Evolutionary conservation across 1,139 yeast genomes (phyloP).

Genomic region (Protomyces inouyei): DNA sequence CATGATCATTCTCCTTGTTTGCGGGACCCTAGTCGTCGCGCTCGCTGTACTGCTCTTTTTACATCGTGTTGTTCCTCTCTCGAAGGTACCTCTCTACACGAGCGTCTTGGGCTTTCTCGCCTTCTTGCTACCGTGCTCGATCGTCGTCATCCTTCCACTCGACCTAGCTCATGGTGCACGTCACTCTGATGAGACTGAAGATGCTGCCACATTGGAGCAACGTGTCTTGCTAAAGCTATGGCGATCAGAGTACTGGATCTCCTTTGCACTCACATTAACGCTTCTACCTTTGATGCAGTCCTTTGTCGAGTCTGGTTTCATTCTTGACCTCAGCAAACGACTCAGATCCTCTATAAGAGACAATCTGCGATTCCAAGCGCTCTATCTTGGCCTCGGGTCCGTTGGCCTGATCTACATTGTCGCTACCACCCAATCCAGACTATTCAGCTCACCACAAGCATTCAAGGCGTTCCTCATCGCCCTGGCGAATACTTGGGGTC

Average conservation of each 20-base stretch:
- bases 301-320: conserved; percentile 66
- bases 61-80: conserved; percentile 1
- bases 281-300: conserved; percentile 67
- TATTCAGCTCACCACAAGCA: conserved; percentile 37
- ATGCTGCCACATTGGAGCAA: conserved; percentile 46
- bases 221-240: conserved; percentile 54
- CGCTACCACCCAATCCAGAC: conserved; percentile 56
- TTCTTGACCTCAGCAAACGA: conserved; percentile 44
- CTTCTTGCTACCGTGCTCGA: conserved; percentile 53
- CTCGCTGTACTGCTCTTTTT: conserved; percentile 5
- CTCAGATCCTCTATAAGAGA: conserved; percentile 55
- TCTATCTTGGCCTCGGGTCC: conserved; percentile 52
- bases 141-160: conserved; percentile 53
- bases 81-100: conserved; percentile 40
- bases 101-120: conserved; percentile 46
- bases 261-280: conserved; percentile 70
- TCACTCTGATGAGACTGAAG: conserved; percentile 31
- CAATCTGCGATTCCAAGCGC: conserved; percentile 58
- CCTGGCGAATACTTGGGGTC: conserved; percentile 70
- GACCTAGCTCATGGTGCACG: conserved; percentile 44
- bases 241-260: conserved; percentile 75
- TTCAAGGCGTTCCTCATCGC: conserved; percentile 64
- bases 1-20: not conserved
- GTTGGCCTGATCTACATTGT: conserved; percentile 58
- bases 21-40: conserved; percentile 1